Percentiles rank a stretch among this genome's conserved stretches.
These are phyloP conservation scores for Isabelozyma gotoi DNA, from an alignment of 805 yeast genomes.

Conservation along the genomic window DNA sequence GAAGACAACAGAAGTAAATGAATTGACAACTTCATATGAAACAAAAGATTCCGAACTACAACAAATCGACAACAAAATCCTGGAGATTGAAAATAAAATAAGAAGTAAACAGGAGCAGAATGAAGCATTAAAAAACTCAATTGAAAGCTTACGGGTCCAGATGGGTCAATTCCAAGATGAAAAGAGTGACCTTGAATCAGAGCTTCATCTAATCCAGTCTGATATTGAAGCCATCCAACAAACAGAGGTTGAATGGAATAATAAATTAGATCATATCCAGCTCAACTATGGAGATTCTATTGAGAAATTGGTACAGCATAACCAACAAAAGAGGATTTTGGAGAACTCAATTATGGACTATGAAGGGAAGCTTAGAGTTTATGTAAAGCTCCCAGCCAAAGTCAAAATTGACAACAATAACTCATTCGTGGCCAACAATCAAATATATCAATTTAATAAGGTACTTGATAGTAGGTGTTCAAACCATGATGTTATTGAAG, in stretches of 20 bases:
- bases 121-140: slow-evolving; percentile 12
- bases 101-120: slow-evolving; percentile 9
- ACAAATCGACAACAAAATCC: slow-evolving; percentile 7
- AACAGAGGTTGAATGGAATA: slow-evolving; percentile 17
- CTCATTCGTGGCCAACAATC: slow-evolving; percentile 4
- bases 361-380: slow-evolving; percentile 25
- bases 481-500: slow-evolving; percentile 14
- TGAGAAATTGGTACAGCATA: slow-evolving; percentile 33
- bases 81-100: slow-evolving; percentile 3
- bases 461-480: slow-evolving; percentile 5
- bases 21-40: slow-evolving; percentile 24
- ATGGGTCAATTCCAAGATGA: slow-evolving; percentile 7
- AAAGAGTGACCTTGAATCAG: slow-evolving; percentile 15
- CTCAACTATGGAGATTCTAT: slow-evolving; percentile 16
- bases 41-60: slow-evolving; percentile 20
- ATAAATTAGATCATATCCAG: slow-evolving; percentile 15
- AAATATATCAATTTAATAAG: slow-evolving; percentile 17
- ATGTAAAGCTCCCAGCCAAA: slow-evolving; percentile 9
- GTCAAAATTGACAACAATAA: not conserved
- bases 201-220: slow-evolving; percentile 16
- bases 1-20: slow-evolving; percentile 22
- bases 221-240: slow-evolving; percentile 15
- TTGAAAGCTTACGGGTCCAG: not conserved
- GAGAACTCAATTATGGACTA: slow-evolving; percentile 49
- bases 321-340: slow-evolving; percentile 38